phyloP scores from a whole-genome alignment of 768 basidiomycete species.

The Mycena amicta region DNA sequence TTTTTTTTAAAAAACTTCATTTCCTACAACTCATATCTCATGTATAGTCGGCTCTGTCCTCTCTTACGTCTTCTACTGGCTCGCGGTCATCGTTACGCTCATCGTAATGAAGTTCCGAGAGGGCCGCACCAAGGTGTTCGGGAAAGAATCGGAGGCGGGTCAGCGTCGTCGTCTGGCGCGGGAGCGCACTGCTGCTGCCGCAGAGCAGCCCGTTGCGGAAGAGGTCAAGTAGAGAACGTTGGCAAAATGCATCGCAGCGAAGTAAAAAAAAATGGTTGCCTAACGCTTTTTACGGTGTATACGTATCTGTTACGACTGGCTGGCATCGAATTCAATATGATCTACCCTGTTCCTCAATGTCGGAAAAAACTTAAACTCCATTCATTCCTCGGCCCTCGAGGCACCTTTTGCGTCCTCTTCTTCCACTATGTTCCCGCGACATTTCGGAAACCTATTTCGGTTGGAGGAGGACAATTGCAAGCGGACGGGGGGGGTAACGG shows the following conservation, averaged over 20 bases:
- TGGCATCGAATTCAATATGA: no score
- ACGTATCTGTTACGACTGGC: neutral
- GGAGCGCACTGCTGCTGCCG: slow-evolving; percentile 19
- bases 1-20: slow-evolving; percentile 4
- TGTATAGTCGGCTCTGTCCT: slow-evolving; percentile 72
- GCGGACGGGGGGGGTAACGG: no score
- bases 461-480: no score
- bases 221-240: slow-evolving; percentile 18
- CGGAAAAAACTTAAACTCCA: no score
- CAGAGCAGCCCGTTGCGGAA: neutral
- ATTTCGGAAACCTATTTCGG: no score
- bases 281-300: neutral
- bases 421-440: no score
- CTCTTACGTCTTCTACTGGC: slow-evolving; percentile 92
- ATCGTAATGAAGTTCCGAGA: slow-evolving; percentile 64
- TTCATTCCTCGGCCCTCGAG: no score
- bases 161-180: slow-evolving; percentile 32
- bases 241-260: no score
- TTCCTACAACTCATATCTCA: neutral
- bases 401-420: no score
- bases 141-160: slow-evolving; percentile 56
- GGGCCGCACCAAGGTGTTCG: slow-evolving; percentile 68
- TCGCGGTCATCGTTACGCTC: slow-evolving; percentile 72
- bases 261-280: neutral
- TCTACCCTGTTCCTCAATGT: no score